Evolutionary conservation across 2,329 filamentous ascomycete species (phyloP), one percentile per base, ranked within the genome.

Genomic region (Ophiosphaerella herpotricha): DNA sequence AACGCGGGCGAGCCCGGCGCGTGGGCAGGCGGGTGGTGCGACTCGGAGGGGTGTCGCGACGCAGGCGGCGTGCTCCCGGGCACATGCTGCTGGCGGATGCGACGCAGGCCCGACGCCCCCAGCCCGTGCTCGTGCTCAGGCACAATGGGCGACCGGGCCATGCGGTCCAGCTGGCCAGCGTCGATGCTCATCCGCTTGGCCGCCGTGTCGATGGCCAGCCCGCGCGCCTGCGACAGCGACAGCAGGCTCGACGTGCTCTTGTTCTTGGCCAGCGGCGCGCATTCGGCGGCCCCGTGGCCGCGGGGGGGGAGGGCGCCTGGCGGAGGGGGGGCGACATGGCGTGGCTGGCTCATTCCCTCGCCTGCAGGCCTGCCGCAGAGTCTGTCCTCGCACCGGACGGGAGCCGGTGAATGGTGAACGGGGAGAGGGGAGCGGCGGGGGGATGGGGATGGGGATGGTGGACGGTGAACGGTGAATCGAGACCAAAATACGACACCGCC

Each of bases 41-140:
- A 79, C 38, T 80, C 81, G n/a, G 70, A 73, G 29, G 70, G 66
- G 32, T 64, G 69, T 46, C 67, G 63, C 26, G 81, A 80, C 5
- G 82, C 80, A 31, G 84, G 82, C 31, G 86, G 77, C 55, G 87
- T 84, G 50, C 48, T 21, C 2, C 18, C 18, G 4, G 18, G 18
- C 18, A 21, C 18, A 21, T 21, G 88, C 66, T 91, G 87, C 74
- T 97, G 93, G 72, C 94, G 89, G 73, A 99, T 99, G 66, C 94
- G 89, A 71, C 92, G 88, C 68, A 99, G 82, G 60, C 94, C 92
- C 48, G 91, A 95, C 38, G 88, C 82, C 46, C 90, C 90, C 56
- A 94, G 77, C 63, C 90, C 90, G 80, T 94, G 89, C 68, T 96
- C 91, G 76, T 93, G 90, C 75, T 93, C 91, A 59, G 85, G 81